These are phyloP conservation scores for Zygosaccharomyces sapae DNA, from an alignment of 1,139 yeast species.

Conservation along the genomic window DNA sequence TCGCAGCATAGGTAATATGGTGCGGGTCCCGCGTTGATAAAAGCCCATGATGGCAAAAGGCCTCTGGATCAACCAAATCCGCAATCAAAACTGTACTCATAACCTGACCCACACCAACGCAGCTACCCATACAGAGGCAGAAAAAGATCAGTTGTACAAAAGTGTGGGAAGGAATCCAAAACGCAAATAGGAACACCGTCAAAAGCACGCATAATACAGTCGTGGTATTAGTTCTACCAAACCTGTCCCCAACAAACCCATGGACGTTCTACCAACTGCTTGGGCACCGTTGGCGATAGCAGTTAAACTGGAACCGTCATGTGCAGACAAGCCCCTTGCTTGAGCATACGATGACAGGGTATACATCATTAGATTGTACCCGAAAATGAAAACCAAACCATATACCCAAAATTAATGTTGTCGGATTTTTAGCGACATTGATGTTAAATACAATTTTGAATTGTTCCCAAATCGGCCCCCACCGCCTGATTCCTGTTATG, in stretches of 20 bases:
- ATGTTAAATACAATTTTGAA: conserved; percentile 15
- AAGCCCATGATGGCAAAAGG: conserved; percentile 60
- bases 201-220: conserved; percentile 21
- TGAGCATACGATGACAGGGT: conserved; percentile 58
- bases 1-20: conserved; percentile 47
- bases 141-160: conserved; percentile 47
- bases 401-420: conserved; percentile 37
- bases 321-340: conserved; percentile 50
- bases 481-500: conserved; percentile 28
- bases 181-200: conserved; percentile 13
- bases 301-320: conserved; percentile 58
- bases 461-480: conserved; percentile 16
- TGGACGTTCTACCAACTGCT: conserved; percentile 56
- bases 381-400: conserved; percentile 57
- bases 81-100: conserved; percentile 58
- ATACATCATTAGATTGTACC: conserved; percentile 55
- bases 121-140: conserved; percentile 49
- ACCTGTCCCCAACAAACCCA: conserved; percentile 51
- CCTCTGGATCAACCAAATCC: conserved; percentile 48
- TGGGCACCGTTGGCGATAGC: conserved; percentile 62
- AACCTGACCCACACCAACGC: conserved; percentile 62
- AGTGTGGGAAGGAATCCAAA: conserved; percentile 17
- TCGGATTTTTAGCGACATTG: conserved; percentile 19
- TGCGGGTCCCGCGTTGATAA: conserved; percentile 48
- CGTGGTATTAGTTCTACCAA: conserved; percentile 55